Evolutionary conservation across 768 basidiomycete genomes (phyloP).

Genomic region (Chalciporus sphaerocephalus): DNA sequence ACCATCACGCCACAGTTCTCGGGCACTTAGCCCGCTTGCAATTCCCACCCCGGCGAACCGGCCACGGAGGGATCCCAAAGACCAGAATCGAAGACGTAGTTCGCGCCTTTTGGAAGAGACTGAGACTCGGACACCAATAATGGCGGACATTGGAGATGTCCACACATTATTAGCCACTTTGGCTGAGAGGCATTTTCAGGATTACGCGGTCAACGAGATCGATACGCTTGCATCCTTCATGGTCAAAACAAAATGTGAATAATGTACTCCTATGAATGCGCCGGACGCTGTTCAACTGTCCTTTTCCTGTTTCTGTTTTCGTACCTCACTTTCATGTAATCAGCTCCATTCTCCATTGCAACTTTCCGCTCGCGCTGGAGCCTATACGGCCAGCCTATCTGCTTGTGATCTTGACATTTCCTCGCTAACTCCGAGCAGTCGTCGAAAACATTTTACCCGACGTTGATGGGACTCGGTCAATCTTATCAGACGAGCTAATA

Average conservation of each 20-base stretch:
- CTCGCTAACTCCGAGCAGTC: not conserved
- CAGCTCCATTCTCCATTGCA: not conserved
- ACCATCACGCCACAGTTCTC: slow-evolving; percentile 41
- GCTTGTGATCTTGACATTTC: not conserved
- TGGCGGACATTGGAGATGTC: slow-evolving; percentile 67
- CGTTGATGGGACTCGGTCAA: not conserved
- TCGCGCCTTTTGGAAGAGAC: slow-evolving; percentile 68
- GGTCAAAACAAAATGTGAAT: slow-evolving; percentile 61
- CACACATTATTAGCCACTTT: slow-evolving; percentile 63
- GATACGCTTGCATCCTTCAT: slow-evolving; percentile 81
- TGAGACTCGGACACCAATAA: slow-evolving; percentile 53
- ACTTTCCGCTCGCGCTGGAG: not conserved
- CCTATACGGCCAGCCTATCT: too few species aligned
- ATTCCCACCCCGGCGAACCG: slow-evolving; percentile 61
- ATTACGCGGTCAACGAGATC: slow-evolving; percentile 61
- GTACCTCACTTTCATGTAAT: not conserved
- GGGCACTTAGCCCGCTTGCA: slow-evolving; percentile 47
- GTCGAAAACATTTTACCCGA: not conserved
- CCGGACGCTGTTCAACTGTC: slow-evolving; percentile 15
- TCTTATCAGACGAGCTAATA: slow-evolving; percentile 24
- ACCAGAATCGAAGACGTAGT: slow-evolving; percentile 58
- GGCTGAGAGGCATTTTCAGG: slow-evolving; percentile 70
- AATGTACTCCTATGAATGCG: slow-evolving; percentile 18
- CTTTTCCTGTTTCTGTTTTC: slow-evolving; percentile 8
- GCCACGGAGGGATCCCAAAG: slow-evolving; percentile 64